Evolutionary conservation across 805 yeast genomes (phyloP).

Genomic region (Spathaspora hagerdaliae): DNA sequence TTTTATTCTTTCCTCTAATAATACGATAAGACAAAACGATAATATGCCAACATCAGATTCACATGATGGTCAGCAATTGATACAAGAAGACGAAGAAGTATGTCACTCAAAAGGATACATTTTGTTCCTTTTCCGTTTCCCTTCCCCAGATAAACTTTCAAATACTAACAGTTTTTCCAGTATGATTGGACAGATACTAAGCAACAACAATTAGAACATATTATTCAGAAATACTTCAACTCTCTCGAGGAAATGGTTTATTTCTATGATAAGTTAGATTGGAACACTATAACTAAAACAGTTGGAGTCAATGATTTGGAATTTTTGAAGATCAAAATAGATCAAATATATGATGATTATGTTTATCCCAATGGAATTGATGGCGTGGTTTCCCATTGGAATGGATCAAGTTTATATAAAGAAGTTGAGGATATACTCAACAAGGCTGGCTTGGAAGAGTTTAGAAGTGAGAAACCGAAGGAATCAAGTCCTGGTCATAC

Average conservation of each 20-base stretch:
- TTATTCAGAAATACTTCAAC: conserved; percentile 17
- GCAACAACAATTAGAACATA: conserved; percentile 11
- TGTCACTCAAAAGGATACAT: not conserved
- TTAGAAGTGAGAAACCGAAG: conserved; percentile 1
- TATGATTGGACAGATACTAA: conserved; percentile 15
- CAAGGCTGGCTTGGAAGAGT: conserved; percentile 1
- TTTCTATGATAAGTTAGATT: conserved; percentile 17
- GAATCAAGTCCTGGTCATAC: too few species aligned
- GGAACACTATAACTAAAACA: conserved; percentile 11
- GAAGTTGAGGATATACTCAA: conserved; percentile 11
- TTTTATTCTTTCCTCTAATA: too few species aligned
- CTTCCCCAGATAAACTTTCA: not conserved
- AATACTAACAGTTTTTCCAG: conserved; percentile 1
- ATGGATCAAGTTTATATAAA: conserved; percentile 4
- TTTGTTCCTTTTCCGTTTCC: not conserved
- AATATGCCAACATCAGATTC: not conserved
- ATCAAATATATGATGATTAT: conserved; percentile 17
- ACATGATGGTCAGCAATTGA: not conserved
- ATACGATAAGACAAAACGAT: not conserved
- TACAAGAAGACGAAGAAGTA: not conserved
- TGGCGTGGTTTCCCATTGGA: conserved; percentile 4
- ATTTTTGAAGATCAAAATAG: conserved; percentile 16
- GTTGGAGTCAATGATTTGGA: conserved; percentile 13
- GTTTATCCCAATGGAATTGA: conserved; percentile 1
- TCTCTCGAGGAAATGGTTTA: conserved; percentile 10